Evolutionary conservation across 1,284 basidiomycete genomes (phyloP).

Genomic region (Takashimella koratensis): DNA sequence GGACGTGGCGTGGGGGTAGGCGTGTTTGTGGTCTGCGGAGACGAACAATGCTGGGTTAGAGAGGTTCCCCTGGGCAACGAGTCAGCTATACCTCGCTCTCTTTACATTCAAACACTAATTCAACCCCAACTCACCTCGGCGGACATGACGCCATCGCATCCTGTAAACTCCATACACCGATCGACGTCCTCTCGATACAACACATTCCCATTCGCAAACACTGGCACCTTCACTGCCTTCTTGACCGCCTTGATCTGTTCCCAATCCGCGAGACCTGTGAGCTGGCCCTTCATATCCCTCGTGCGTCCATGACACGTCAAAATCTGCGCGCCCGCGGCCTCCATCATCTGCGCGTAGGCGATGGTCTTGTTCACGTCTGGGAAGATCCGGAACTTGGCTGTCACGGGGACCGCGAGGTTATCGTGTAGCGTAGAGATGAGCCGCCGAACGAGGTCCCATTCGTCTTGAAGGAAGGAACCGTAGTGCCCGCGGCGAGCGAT

Average conservation of each 20-base stretch:
- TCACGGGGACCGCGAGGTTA: slow-evolving; percentile 83
- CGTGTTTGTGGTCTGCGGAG: slow-evolving; percentile 46
- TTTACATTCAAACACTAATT: not conserved
- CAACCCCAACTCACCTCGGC: slow-evolving; percentile 59
- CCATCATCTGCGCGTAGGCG: slow-evolving; percentile 90
- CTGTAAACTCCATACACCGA: slow-evolving; percentile 72
- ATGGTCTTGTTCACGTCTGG: slow-evolving; percentile 80
- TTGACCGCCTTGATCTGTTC: slow-evolving; percentile 79
- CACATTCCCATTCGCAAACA: slow-evolving; percentile 97
- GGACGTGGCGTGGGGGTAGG: slow-evolving; percentile 60
- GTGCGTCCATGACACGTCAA: slow-evolving; percentile 89
- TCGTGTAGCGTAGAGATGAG: slow-evolving; percentile 79
- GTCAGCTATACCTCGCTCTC: not conserved
- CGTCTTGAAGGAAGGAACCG: slow-evolving; percentile 88
- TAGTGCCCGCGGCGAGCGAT: slow-evolving; percentile 86
- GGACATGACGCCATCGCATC: slow-evolving; percentile 88
- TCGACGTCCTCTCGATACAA: slow-evolving; percentile 75
- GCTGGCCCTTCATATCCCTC: slow-evolving; percentile 84
- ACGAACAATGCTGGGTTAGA: slow-evolving; percentile 86
- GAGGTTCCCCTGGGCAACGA: slow-evolving; percentile 62
- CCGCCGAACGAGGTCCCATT: slow-evolving; percentile 79
- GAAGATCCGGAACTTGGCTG: slow-evolving; percentile 94
- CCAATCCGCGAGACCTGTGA: slow-evolving; percentile 76
- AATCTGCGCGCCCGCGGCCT: slow-evolving; percentile 91
- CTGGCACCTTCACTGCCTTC: slow-evolving; percentile 80